Evolutionary conservation across 192 early-diverging fungal species (phyloP).

Genomic region (Dimargaris xerosporica): DNA sequence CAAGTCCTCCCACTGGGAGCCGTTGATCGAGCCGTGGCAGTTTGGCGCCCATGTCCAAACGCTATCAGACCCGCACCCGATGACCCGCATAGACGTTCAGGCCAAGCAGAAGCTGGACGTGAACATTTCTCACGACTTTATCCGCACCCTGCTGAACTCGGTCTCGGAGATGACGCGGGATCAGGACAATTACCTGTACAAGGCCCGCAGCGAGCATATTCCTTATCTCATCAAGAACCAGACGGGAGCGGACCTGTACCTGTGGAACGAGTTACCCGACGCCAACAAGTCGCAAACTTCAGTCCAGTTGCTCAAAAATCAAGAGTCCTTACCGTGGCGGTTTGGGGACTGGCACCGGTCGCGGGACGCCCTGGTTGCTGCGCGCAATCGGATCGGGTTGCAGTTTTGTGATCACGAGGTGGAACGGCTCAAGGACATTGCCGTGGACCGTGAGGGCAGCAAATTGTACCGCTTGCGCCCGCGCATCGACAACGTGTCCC

Average conservation of each 20-base stretch:
- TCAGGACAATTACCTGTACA: slow-evolving; percentile 17
- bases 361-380: slow-evolving; percentile 54
- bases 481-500: slow-evolving; percentile 53
- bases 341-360: slow-evolving; percentile 92
- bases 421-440: slow-evolving; percentile 81
- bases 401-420: slow-evolving; percentile 73
- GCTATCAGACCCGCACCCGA: slow-evolving; percentile 12
- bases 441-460: slow-evolving; percentile 79
- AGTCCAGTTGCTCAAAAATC: slow-evolving; percentile 51
- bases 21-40: slow-evolving; percentile 82
- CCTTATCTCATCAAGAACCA: slow-evolving; percentile 82
- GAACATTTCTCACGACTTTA: slow-evolving; percentile 72
- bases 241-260: slow-evolving; percentile 75
- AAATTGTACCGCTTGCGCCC: slow-evolving; percentile 71
- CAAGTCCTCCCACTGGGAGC: slow-evolving; percentile 98
- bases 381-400: slow-evolving; percentile 65
- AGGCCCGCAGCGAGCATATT: slow-evolving; percentile 27
- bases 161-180: slow-evolving; percentile 35
- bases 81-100: slow-evolving; percentile 41
- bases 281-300: slow-evolving; percentile 47
- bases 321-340: slow-evolving; percentile 73
- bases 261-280: slow-evolving; percentile 62
- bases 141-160: slow-evolving; percentile 48
- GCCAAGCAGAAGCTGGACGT: slow-evolving; percentile 63
- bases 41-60: slow-evolving; percentile 36